These are phyloP conservation scores for Saposhnikovia divaricata DNA, from an alignment of 129 eudicot genomes.

Conservation along the genomic window DNA sequence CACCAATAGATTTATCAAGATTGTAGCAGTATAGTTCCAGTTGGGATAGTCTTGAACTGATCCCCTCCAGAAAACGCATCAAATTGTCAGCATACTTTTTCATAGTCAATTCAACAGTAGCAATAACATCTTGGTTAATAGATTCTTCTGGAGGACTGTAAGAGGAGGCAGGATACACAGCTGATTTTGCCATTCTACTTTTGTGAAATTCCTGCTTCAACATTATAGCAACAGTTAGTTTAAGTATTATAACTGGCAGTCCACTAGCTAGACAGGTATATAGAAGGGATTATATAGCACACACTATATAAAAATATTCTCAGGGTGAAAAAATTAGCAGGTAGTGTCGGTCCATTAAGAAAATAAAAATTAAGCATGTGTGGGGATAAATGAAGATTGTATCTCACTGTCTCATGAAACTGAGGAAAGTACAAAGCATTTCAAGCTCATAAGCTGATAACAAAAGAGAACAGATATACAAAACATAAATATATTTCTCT, in stretches of 20 bases:
- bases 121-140: conserved; percentile 51
- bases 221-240: neutral
- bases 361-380: neutral
- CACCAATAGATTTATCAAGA: conserved; percentile 84
- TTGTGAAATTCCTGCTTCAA: conserved; percentile 72
- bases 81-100: conserved; percentile 78
- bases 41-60: conserved; percentile 87
- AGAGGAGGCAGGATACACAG: conserved; percentile 51
- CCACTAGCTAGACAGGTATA: neutral
- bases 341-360: neutral
- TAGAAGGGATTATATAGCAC: neutral
- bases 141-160: conserved; percentile 91
- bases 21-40: conserved; percentile 88
- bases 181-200: conserved; percentile 74
- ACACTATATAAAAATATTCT: neutral
- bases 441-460: neutral
- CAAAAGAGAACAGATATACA: neutral
- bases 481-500: neutral
- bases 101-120: conserved; percentile 75
- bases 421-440: neutral
- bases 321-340: neutral
- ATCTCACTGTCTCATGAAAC: neutral
- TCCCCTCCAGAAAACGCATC: conserved; percentile 92
- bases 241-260: neutral
- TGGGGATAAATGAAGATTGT: neutral